These are phyloP conservation scores for Diplodia intermedia DNA, from an alignment of 2,329 filamentous ascomycete genomes.

Conservation along the genomic window DNA sequence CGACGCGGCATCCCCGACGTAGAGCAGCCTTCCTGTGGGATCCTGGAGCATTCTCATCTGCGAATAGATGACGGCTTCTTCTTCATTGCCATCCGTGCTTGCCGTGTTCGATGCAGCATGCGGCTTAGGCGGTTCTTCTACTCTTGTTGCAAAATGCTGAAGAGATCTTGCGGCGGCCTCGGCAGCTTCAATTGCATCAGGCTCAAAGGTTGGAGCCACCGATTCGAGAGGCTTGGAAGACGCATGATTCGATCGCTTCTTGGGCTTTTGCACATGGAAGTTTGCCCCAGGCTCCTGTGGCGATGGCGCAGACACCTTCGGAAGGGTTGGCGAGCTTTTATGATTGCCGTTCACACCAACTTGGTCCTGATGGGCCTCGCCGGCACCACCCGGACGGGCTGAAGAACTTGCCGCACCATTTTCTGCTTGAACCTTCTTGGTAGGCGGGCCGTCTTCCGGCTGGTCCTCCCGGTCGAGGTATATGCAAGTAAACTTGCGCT, in stretches of 20 bases:
- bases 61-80: slow-evolving; percentile 63
- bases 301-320: slow-evolving; percentile 10
- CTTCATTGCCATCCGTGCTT: slow-evolving; percentile 56
- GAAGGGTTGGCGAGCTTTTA: slow-evolving; percentile 12
- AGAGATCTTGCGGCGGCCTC: slow-evolving; percentile 40
- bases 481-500: slow-evolving; percentile 51
- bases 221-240: slow-evolving; percentile 9
- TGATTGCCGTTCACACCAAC: background rate
- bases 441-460: slow-evolving; percentile 48
- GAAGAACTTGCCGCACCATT: background rate
- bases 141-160: slow-evolving; percentile 38
- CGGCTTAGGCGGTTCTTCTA: slow-evolving; percentile 40
- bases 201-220: slow-evolving; percentile 36
- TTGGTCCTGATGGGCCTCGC: background rate
- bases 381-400: background rate
- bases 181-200: slow-evolving; percentile 32
- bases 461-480: slow-evolving; percentile 48
- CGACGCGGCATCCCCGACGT: slow-evolving; percentile 68
- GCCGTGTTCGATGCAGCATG: slow-evolving; percentile 41
- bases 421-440: slow-evolving; percentile 44
- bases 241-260: background rate
- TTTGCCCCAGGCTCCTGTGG: background rate
- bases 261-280: background rate
- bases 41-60: slow-evolving; percentile 67
- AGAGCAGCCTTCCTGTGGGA: slow-evolving; percentile 63